These are phyloP conservation scores for Cordyceps farinosa DNA, from an alignment of 2,329 filamentous ascomycete species.

Conservation along the genomic window DNA sequence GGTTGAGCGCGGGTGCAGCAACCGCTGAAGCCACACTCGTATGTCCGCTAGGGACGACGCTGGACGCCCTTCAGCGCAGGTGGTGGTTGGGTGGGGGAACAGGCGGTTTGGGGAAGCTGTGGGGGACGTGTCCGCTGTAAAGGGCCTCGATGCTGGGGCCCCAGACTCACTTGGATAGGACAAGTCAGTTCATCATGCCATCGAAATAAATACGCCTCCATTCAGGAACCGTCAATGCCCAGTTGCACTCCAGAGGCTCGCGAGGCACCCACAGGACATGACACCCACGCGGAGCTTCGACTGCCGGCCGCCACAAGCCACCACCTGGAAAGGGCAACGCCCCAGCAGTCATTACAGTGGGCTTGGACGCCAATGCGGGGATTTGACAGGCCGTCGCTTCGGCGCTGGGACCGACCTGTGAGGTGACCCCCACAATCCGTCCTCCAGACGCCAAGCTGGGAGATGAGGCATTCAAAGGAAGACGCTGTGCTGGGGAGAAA, in stretches of 20 bases:
- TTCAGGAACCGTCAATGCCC: too few species aligned
- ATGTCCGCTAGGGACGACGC: background rate
- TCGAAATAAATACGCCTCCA: too few species aligned
- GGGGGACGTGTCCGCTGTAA: background rate
- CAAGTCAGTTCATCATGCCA: too few species aligned
- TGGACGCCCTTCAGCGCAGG: background rate
- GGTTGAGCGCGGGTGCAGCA: background rate
- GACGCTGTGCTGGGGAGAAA: background rate
- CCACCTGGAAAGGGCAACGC: background rate
- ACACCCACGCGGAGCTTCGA: background rate
- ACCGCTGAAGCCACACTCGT: background rate
- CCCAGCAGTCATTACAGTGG: background rate
- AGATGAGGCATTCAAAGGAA: background rate
- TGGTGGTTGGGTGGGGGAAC: background rate
- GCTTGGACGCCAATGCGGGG: background rate
- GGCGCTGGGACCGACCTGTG: background rate
- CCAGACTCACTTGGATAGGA: too few species aligned
- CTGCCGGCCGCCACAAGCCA: background rate
- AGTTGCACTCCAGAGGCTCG: too few species aligned
- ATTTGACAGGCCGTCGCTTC: background rate
- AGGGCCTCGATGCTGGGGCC: background rate
- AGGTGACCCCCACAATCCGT: background rate
- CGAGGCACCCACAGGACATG: too few species aligned
- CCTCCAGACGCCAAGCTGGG: background rate
- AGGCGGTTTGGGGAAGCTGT: background rate